Evolutionary conservation across 1,284 basidiomycete species (phyloP).

Genomic region (Melanopsichium pennsylvanicum): DNA sequence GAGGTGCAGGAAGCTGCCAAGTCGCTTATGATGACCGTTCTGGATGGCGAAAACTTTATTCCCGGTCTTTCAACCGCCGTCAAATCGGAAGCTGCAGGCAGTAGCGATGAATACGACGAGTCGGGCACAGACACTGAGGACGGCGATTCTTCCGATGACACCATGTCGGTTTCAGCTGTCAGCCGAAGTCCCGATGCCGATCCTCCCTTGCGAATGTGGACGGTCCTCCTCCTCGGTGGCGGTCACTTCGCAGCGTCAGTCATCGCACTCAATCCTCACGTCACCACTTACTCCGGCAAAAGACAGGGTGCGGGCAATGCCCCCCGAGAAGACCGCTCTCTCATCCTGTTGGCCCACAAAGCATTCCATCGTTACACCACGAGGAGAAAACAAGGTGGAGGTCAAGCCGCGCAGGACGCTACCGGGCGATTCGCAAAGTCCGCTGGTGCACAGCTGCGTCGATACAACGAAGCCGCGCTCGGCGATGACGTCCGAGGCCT

Average conservation of each 20-base stretch:
- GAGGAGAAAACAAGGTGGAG: constrained; percentile 95
- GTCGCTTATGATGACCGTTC: constrained; percentile 49
- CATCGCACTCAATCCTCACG: constrained; percentile 70
- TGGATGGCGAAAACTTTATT: constrained; percentile 55
- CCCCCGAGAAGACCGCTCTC: constrained; percentile 41
- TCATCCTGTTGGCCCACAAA: constrained; percentile 86
- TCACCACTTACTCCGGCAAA: constrained; percentile 31
- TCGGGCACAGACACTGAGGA: constrained; percentile 16
- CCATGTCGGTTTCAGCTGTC: constrained; percentile 20
- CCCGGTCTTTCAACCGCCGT: constrained; percentile 25
- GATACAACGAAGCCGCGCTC: constrained; percentile 92
- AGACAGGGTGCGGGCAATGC: constrained; percentile 15
- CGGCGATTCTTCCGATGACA: constrained; percentile 19
- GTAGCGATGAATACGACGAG: constrained; percentile 29
- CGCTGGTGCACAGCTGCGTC: constrained; percentile 90
- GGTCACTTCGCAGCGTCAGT: constrained; percentile 96
- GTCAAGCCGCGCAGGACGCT: constrained; percentile 90
- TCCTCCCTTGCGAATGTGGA: constrained; percentile 75
- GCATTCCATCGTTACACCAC: constrained; percentile 99
- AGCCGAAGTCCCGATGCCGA: constrained; percentile 30
- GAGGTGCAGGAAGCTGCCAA: constrained; percentile 56
- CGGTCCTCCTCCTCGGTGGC: constrained; percentile 93
- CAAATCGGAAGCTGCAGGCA: constrained; percentile 17
- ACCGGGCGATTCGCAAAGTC: constrained; percentile 88
- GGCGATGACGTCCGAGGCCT: constrained; percentile 74